phyloP scores from a whole-genome alignment of 495 filamentous ascomycete species.

The Copromyces sp. region DNA sequence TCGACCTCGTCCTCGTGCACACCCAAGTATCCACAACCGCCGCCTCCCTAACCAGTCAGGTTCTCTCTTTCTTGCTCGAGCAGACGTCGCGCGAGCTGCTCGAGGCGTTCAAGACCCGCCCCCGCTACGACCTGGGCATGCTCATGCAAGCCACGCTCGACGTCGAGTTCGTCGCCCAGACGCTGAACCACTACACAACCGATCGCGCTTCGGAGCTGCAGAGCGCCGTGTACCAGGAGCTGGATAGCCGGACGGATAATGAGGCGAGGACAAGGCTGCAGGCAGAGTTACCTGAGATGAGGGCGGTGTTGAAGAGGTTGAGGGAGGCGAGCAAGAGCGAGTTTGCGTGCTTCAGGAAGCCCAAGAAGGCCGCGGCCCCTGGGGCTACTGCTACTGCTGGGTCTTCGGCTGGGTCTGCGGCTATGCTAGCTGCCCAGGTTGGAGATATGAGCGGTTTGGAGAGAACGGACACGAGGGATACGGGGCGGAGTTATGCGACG shows the following conservation, averaged over 20 bases:
- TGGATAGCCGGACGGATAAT: constrained; percentile 79
- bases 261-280: constrained; percentile 70
- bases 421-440: neutral
- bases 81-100: constrained; percentile 61
- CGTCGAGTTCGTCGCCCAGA: constrained; percentile 93
- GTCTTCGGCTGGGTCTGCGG: neutral
- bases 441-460: constrained; percentile 2
- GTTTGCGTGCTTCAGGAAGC: constrained; percentile 70
- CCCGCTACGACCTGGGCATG: constrained; percentile 60
- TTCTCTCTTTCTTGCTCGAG: constrained; percentile 74
- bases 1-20: constrained; percentile 78
- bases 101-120: constrained; percentile 54
- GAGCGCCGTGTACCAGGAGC: constrained; percentile 76
- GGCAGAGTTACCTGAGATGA: constrained; percentile 80
- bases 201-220: constrained; percentile 71
- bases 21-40: constrained; percentile 82
- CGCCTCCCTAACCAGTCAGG: constrained; percentile 54
- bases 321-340: constrained; percentile 74
- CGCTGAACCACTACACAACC: constrained; percentile 74
- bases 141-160: constrained; percentile 96
- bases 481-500: neutral
- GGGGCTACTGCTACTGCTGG: neutral
- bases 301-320: constrained; percentile 68
- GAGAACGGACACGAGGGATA: constrained; percentile 16
- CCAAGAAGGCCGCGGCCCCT: constrained; percentile 11